phyloP scores from a whole-genome alignment of 148 eudicot species.

The Heliamphora exappendiculata region DNA sequence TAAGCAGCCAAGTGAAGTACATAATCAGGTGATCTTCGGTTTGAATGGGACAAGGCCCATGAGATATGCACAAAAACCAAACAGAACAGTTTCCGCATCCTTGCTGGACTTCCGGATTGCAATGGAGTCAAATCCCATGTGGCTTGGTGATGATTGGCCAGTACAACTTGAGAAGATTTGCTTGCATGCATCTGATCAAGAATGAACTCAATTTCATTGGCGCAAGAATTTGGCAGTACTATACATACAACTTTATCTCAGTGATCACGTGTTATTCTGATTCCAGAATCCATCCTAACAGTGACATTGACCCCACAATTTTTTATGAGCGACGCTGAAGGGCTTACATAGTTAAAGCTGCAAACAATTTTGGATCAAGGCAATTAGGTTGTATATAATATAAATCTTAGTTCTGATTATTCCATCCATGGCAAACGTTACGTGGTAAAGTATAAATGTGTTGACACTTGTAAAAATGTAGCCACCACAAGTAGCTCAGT shows the following conservation, averaged over 20 bases:
- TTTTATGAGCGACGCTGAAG: constrained; percentile 13
- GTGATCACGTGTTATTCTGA: constrained; percentile 8
- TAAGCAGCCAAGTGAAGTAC: constrained; percentile 17
- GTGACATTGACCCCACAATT: constrained; percentile 13
- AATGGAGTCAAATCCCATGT: constrained; percentile 49
- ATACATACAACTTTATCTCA: neutral
- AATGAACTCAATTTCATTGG: constrained; percentile 5
- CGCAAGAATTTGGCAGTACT: neutral
- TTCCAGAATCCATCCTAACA: constrained; percentile 17
- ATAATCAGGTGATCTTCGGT: constrained; percentile 18
- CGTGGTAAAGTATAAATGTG: constrained; percentile 25
- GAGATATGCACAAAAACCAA: constrained; percentile 20
- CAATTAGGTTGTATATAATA: constrained; percentile 28
- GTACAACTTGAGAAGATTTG: constrained; percentile 49
- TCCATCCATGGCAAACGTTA: constrained; percentile 16
- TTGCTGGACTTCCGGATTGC: constrained; percentile 55
- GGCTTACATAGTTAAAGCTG: constrained; percentile 10
- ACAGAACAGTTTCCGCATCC: constrained; percentile 24
- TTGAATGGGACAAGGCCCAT: constrained; percentile 27
- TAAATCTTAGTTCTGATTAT: constrained; percentile 37
- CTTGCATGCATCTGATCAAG: constrained; percentile 26
- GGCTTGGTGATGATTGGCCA: constrained; percentile 75
- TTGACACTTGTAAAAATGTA: constrained; percentile 31
- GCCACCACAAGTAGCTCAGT: constrained; percentile 22
- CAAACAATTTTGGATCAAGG: constrained; percentile 30